Evolutionary conservation across 73 alveolate genomes (phyloP).

Genomic region (Uronychia setigera): DNA sequence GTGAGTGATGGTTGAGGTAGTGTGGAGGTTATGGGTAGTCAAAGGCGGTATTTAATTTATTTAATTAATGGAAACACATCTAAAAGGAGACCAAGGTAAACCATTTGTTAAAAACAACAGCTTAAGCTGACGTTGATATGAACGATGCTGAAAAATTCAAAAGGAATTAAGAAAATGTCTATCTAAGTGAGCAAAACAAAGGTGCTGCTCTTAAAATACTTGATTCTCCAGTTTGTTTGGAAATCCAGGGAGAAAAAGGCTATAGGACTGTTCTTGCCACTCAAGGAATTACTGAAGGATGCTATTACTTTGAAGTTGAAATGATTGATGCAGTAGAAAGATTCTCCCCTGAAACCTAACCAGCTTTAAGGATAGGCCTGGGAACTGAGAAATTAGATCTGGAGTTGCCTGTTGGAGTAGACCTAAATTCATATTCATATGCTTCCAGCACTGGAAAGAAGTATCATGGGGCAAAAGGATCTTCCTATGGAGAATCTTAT

Average conservation of each 20-base stretch:
- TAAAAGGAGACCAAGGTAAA: too few species aligned
- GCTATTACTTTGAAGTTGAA: slow-evolving; percentile 47
- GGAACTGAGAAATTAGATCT: slow-evolving; percentile 29
- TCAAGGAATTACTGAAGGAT: slow-evolving; percentile 45
- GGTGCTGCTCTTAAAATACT: not conserved
- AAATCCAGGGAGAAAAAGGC: slow-evolving; percentile 35
- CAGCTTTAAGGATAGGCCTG: slow-evolving; percentile 34
- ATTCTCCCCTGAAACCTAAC: not conserved
- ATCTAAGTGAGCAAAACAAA: too few species aligned
- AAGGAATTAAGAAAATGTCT: too few species aligned
- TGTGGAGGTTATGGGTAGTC: too few species aligned
- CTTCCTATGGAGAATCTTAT: not conserved
- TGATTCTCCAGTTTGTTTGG: not conserved
- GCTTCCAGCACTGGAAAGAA: not conserved
- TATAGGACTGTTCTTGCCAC: slow-evolving; percentile 32
- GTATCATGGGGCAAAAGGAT: not conserved
- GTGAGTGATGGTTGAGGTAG: too few species aligned
- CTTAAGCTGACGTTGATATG: too few species aligned
- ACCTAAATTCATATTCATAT: not conserved
- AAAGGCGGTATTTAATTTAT: too few species aligned
- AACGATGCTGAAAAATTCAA: too few species aligned
- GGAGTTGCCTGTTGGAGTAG: slow-evolving; percentile 29
- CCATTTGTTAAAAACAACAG: too few species aligned
- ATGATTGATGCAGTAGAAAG: slow-evolving; percentile 14
- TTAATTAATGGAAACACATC: too few species aligned